Evolutionary conservation across 2,329 filamentous ascomycete genomes (phyloP).

Genomic region (Arthroderma uncinatum): DNA sequence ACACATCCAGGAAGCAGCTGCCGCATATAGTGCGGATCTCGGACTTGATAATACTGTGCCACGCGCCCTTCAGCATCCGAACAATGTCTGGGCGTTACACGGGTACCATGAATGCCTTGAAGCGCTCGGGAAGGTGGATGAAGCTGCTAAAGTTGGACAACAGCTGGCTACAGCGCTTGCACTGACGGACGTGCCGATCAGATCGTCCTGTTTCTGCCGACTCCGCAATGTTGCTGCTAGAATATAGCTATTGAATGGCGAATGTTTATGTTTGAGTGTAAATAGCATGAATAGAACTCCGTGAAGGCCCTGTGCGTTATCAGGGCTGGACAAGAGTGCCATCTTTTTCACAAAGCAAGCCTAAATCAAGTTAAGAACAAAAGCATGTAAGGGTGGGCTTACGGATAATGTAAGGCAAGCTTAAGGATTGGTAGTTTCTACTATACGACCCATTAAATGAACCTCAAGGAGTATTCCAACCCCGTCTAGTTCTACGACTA

Average conservation of each 20-base stretch:
- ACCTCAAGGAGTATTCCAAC: too few relatives aligned
- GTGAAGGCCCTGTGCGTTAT: neutral
- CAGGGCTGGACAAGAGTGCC: too few relatives aligned
- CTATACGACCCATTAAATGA: too few relatives aligned
- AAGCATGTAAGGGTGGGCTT: too few relatives aligned
- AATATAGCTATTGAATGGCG: neutral
- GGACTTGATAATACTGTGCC: slow-evolving; percentile 51
- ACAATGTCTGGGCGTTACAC: slow-evolving; percentile 62
- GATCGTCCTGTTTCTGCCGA: slow-evolving; percentile 46
- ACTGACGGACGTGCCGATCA: slow-evolving; percentile 47
- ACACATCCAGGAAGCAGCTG: slow-evolving; percentile 44
- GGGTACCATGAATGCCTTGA: slow-evolving; percentile 58
- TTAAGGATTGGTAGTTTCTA: too few relatives aligned
- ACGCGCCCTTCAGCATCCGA: slow-evolving; percentile 52
- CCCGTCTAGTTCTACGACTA: too few relatives aligned
- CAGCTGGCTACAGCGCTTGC: slow-evolving; percentile 41
- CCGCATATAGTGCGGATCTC: slow-evolving; percentile 51
- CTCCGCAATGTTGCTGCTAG: slow-evolving; percentile 8
- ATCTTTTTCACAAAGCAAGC: too few relatives aligned
- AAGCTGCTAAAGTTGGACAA: slow-evolving; percentile 35
- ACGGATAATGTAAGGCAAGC: too few relatives aligned
- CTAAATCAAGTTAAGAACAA: too few relatives aligned
- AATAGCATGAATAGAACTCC: neutral
- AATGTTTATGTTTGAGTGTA: neutral
- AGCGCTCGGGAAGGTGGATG: slow-evolving; percentile 38